Base-by-base conservation (phyloP, 2,329 filamentous ascomycete genomes). In the Hymenoscyphus infarciens region DNA sequence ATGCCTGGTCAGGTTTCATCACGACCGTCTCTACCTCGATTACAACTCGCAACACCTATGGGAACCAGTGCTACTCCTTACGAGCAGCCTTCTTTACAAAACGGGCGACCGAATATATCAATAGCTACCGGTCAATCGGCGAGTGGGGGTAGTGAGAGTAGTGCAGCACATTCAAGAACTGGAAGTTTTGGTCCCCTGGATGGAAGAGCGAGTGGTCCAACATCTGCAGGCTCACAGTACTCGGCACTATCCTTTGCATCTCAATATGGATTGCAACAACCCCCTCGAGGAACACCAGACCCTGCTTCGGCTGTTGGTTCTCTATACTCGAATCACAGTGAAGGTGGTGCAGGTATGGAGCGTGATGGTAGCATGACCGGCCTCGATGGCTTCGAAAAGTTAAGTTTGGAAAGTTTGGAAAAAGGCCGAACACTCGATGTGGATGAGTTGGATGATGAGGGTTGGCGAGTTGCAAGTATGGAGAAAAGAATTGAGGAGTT, bases 401-500 rank as follows among this genome's bases (percentile, higher is more conserved):
- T 96, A 70, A 90, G 86, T 56, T 52, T 64, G 85, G 62, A 64
- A 71, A 90, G 86, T 57, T 75, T 95, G 55, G 92, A 97, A 69
- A 92, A 89, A 76, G 92, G 92, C 39, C 83, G 91, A 67, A 90
- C 88, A 27, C 79, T 94, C 45, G 95, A 99, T 75, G 94, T 97
- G 3, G 94, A 97, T 71, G 94, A 98, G 69, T 79, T 99, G 57
- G 94, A 98, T 73, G 93, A 97, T 71, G 91, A 96, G 66, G 92
- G 92, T 22, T 99, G 95, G 95, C 87, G 90, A 74, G 93, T 96
- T 59, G 95, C 94, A 11, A 96, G 92, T 73, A 85, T 90, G 75
- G 91, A 96, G 74, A 90, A 91, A 68, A 86, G 92, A 71, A 96
- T 99, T 66, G 81, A 90, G 57, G 92, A 99, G 77, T 79, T 97